These are phyloP conservation scores for Penicillium sp. DNA, from an alignment of 2,329 filamentous ascomycete genomes.

Conservation along the genomic window DNA sequence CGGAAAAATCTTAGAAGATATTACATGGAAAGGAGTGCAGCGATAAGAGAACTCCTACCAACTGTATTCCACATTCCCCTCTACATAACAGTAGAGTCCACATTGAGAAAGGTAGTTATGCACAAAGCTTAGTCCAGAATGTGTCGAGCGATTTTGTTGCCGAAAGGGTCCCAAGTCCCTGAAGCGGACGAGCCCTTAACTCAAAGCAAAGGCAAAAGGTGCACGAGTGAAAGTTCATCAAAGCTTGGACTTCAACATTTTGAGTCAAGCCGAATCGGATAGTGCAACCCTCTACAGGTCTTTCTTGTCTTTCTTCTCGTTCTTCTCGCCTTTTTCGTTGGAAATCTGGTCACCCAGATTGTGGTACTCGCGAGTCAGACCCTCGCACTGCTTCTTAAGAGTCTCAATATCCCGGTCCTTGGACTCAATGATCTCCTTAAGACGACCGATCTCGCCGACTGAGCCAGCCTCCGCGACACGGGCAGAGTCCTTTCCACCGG, in stretches of 20 bases:
- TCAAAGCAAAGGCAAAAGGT: neutral
- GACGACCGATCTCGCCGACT: slow-evolving; percentile 71
- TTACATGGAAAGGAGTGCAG: neutral
- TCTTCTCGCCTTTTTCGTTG: slow-evolving; percentile 43
- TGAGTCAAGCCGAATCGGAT: neutral
- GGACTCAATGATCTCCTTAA: slow-evolving; percentile 65
- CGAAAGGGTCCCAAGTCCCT: neutral
- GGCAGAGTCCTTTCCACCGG: slow-evolving; percentile 64
- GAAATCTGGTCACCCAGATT: slow-evolving; percentile 79
- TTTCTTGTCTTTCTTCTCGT: slow-evolving; percentile 60
- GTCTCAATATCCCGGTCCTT: slow-evolving; percentile 82
- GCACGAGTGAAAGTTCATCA: neutral
- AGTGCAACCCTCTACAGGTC: slow-evolving; percentile 42
- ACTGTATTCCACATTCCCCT: neutral
- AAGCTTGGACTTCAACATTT: neutral
- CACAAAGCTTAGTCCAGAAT: slow-evolving; percentile 1
- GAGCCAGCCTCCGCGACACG: slow-evolving; percentile 71
- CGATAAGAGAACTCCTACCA: neutral
- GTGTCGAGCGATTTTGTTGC: neutral
- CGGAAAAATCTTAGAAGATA: neutral
- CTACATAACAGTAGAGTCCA: neutral
- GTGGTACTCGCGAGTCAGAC: slow-evolving; percentile 80
- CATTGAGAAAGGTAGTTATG: slow-evolving; percentile 1
- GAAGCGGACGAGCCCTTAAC: neutral
- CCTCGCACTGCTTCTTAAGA: slow-evolving; percentile 88